Evolutionary conservation across 108 stramenopile genomes (phyloP).

Genomic region (Cyclotella atomus): DNA sequence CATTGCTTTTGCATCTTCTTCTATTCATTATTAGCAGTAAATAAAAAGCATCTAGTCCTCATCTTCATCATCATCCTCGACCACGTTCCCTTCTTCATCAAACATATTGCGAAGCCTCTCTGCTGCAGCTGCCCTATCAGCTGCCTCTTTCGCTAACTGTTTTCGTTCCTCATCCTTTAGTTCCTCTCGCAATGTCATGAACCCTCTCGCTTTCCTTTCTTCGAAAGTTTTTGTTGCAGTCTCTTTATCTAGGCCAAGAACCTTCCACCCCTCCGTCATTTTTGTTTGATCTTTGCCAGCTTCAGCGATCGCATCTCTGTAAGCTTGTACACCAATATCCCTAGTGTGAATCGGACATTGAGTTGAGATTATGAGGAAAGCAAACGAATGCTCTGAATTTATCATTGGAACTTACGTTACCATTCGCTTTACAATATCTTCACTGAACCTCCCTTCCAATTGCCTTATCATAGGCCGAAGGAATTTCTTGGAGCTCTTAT

Average conservation of each 20-base stretch:
- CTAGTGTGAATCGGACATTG: too few species aligned
- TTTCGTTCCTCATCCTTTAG: slow-evolving; percentile 52
- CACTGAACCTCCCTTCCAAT: slow-evolving; percentile 19
- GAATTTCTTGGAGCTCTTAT: slow-evolving; percentile 37
- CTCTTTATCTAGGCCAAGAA: slow-evolving; percentile 81
- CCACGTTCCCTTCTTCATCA: slow-evolving; percentile 15
- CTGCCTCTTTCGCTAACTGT: slow-evolving; percentile 1
- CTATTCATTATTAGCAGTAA: too few species aligned
- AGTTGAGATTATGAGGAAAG: too few species aligned
- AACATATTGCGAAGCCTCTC: slow-evolving; percentile 6
- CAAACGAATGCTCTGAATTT: too few species aligned
- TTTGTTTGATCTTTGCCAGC: slow-evolving; percentile 66
- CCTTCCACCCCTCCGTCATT: slow-evolving; percentile 82
- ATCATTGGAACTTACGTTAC: slow-evolving; percentile 55
- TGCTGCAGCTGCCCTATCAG: neutral
- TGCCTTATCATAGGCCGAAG: slow-evolving; percentile 29
- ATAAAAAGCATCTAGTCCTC: too few species aligned
- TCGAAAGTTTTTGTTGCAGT: slow-evolving; percentile 70
- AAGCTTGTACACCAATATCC: slow-evolving; percentile 83
- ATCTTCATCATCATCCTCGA: neutral
- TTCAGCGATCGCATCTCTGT: slow-evolving; percentile 64
- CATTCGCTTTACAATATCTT: slow-evolving; percentile 19
- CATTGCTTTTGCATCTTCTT: too few species aligned
- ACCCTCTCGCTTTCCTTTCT: slow-evolving; percentile 67
- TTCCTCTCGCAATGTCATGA: slow-evolving; percentile 67